Conservation (phyloP, 2,329 filamentous ascomycete species). For the Alternaria novae-zelandiae region DNA sequence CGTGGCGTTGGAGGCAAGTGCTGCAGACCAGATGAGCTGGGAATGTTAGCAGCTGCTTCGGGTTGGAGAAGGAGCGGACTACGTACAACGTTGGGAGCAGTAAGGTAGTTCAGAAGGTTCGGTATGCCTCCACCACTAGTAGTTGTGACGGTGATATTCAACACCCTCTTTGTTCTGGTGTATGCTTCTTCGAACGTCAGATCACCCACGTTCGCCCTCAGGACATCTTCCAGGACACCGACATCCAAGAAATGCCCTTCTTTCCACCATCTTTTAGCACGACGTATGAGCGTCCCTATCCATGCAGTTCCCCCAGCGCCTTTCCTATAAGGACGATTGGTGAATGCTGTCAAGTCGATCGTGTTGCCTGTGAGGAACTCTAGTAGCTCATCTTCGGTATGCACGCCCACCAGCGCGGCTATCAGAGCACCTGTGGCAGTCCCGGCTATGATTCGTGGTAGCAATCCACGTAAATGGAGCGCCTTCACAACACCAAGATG, state of each 20-base stretch:
- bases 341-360: slow-evolving; percentile 84
- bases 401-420: slow-evolving; percentile 84
- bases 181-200: slow-evolving; percentile 94
- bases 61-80: background rate
- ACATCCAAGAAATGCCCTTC: slow-evolving; percentile 88
- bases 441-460: slow-evolving; percentile 90
- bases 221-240: slow-evolving; percentile 80
- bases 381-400: slow-evolving; percentile 84
- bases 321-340: slow-evolving; percentile 45
- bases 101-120: slow-evolving; percentile 88
- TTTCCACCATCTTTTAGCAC: slow-evolving; percentile 70
- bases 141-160: slow-evolving; percentile 91
- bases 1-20: slow-evolving; percentile 76
- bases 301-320: slow-evolving; percentile 46
- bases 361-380: slow-evolving; percentile 77
- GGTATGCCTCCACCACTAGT: slow-evolving; percentile 77
- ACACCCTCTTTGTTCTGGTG: slow-evolving; percentile 78
- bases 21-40: slow-evolving; percentile 80
- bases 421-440: slow-evolving; percentile 90
- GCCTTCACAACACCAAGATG: slow-evolving; percentile 92
- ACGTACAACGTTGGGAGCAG: slow-evolving; percentile 88
- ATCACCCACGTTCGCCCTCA: slow-evolving; percentile 84
- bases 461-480: slow-evolving; percentile 76
- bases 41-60: slow-evolving; percentile 14
- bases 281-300: slow-evolving; percentile 66